Conservation (phyloP, 2,329 filamentous ascomycete genomes). For the Acephala macrosclerotiorum region DNA sequence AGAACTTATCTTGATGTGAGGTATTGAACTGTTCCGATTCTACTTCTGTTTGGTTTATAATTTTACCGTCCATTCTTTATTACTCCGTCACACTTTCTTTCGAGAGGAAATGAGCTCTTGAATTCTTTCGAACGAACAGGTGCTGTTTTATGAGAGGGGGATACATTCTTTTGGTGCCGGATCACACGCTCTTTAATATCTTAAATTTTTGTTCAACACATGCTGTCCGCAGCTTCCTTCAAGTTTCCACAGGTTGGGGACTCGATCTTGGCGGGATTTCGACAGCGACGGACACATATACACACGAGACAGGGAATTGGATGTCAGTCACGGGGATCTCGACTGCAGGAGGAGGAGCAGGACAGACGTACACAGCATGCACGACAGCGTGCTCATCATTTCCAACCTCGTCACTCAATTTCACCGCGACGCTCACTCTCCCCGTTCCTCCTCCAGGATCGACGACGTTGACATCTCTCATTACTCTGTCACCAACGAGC, state of each 20-base stretch:
- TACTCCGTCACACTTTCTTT: too few relatives aligned
- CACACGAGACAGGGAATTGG: conserved; percentile 17
- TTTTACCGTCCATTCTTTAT: conserved; percentile 2
- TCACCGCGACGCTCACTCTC: conserved; percentile 3
- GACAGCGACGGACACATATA: neutral
- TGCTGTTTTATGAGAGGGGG: neutral
- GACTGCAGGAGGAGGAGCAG: conserved; percentile 12
- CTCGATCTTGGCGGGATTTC: conserved; percentile 4
- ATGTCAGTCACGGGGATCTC: conserved; percentile 21
- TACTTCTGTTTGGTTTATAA: conserved; percentile 12
- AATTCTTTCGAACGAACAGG: conserved; percentile 15
- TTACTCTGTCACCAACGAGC: neutral
- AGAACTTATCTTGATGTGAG: conserved; percentile 3
- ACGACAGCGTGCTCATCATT: neutral
- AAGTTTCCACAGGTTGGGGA: conserved; percentile 15
- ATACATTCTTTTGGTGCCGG: conserved; percentile 28
- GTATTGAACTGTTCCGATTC: conserved; percentile 13
- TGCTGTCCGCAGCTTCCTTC: conserved; percentile 17
- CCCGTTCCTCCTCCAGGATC: conserved; percentile 6
- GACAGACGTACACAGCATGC: neutral
- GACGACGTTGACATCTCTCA: conserved; percentile 6
- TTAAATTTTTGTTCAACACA: conserved; percentile 7
- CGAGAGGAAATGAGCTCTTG: neutral
- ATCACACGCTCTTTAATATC: conserved; percentile 22
- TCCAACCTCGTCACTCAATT: neutral